A percentile compares a stretch with the other conserved stretches of the same genome.
These are phyloP conservation scores for Pelargonium fulgidum DNA, from an alignment of 441 rosid genomes.

Conservation along the genomic window DNA sequence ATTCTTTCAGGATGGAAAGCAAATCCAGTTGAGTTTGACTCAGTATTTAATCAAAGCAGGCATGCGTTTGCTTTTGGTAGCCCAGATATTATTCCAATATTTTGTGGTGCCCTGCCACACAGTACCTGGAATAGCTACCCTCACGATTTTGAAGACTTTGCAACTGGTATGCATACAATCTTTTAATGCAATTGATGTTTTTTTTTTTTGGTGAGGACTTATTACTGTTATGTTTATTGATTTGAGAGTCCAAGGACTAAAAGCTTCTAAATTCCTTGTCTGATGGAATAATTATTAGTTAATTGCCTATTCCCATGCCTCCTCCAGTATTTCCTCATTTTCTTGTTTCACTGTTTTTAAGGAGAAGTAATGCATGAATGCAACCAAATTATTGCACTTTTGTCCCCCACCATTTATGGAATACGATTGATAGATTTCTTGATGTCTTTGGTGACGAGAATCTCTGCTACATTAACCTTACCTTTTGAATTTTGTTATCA, in stretches of 20 bases:
- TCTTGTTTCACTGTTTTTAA: neutral
- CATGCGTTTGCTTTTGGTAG: constrained; percentile 89
- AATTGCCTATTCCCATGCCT: neutral
- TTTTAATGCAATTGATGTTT: constrained; percentile 6
- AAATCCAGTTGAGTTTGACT: constrained; percentile 96
- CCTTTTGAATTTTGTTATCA: neutral
- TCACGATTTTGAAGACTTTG: constrained; percentile 93
- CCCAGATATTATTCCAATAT: constrained; percentile 93
- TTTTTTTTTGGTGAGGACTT: constrained; percentile 4
- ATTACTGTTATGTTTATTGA: neutral
- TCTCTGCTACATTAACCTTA: neutral
- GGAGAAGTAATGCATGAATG: neutral
- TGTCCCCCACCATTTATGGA: constrained; percentile 1
- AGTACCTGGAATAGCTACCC: constrained; percentile 85
- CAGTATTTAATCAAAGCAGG: constrained; percentile 75
- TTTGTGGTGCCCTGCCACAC: constrained; percentile 77
- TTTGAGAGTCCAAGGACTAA: neutral
- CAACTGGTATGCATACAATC: constrained; percentile 56
- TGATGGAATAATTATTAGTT: neutral
- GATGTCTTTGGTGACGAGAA: neutral
- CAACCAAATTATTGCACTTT: neutral
- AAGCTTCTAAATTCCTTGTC: neutral
- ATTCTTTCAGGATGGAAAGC: constrained; percentile 85
- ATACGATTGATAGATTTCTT: neutral
- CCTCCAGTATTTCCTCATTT: neutral